Evolutionary conservation across 345 rosid species (phyloP).

Genomic region (Isatis tinctoria): DNA sequence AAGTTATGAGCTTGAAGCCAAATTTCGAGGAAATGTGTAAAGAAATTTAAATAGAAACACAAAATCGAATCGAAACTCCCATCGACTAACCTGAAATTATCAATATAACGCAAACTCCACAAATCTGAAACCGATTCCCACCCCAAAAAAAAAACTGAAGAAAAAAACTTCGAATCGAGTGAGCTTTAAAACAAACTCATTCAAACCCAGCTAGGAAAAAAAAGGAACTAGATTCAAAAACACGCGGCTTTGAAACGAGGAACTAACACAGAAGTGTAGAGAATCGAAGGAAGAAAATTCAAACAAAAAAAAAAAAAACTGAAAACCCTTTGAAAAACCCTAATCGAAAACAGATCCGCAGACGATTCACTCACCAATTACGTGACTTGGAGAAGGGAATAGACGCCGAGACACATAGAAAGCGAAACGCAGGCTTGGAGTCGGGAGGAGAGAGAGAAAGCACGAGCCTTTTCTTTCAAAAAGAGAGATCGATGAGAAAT

Average conservation of each 20-base stretch:
- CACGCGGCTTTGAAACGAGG: background rate
- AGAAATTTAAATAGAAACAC: background rate
- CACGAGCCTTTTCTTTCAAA: constrained; percentile 16
- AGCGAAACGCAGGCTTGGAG: background rate
- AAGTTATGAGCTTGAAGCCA: background rate
- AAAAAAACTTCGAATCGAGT: background rate
- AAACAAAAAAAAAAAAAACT: background rate
- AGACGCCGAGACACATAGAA: constrained; percentile 7
- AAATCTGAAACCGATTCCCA: constrained; percentile 17
- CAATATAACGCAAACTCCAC: background rate
- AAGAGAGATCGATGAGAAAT: constrained; percentile 20
- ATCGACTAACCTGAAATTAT: background rate
- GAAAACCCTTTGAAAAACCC: constrained; percentile 34
- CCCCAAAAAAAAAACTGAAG: too few relatives aligned
- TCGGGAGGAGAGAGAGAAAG: constrained; percentile 13
- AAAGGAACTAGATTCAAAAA: background rate
- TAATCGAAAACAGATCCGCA: constrained; percentile 41
- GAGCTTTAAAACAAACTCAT: background rate
- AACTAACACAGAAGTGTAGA: background rate
- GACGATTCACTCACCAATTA: constrained; percentile 31
- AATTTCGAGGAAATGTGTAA: background rate
- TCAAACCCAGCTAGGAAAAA: background rate
- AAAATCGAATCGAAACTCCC: background rate
- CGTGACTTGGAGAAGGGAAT: constrained; percentile 2
- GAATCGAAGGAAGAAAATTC: background rate